These are phyloP conservation scores for Papiliotrema laurentii DNA, from an alignment of 1,284 basidiomycete genomes.

Conservation along the genomic window DNA sequence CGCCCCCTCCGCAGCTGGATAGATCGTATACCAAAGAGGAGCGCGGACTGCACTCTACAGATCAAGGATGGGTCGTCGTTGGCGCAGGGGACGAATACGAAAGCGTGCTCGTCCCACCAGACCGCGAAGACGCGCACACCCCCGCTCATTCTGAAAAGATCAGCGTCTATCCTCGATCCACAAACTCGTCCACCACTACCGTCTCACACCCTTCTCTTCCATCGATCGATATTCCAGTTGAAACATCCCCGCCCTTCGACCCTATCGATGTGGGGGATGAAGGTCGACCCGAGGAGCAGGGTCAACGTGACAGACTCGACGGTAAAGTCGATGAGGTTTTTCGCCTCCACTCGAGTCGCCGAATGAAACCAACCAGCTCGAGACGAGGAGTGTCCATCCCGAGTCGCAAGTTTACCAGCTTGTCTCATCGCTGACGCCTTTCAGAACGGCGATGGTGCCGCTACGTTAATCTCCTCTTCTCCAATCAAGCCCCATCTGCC, in stretches of 20 bases:
- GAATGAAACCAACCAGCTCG: constrained; percentile 39
- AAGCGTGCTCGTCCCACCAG: constrained; percentile 3
- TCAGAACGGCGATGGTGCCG: constrained; percentile 37
- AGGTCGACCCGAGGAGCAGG: constrained; percentile 6
- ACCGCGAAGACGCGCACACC: constrained; percentile 3
- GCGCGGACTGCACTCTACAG: constrained; percentile 46
- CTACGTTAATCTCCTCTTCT: constrained; percentile 36
- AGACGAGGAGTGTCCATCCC: constrained; percentile 41
- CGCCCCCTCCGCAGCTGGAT: constrained; percentile 53
- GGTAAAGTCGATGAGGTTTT: constrained; percentile 39
- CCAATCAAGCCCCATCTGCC: constrained; percentile 21
- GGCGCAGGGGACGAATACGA: constrained; percentile 35
- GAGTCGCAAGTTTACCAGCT: constrained; percentile 20
- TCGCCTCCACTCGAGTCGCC: constrained; percentile 35
- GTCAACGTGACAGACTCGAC: constrained; percentile 32
- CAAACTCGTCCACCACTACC: constrained; percentile 26
- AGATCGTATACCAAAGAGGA: constrained; percentile 54
- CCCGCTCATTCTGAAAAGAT: constrained; percentile 14
- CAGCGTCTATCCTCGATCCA: constrained; percentile 10
- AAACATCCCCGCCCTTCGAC: constrained; percentile 13
- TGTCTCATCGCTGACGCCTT: too few species aligned
- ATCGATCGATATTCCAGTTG: constrained; percentile 10
- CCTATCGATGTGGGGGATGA: constrained; percentile 38
- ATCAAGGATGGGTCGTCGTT: constrained; percentile 21
- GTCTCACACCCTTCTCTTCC: constrained; percentile 22